Evolutionary conservation across 2,329 filamentous ascomycete genomes (phyloP), one percentile per base, ranked within the genome.

Genomic region (Aspergillus viridinutans): DNA sequence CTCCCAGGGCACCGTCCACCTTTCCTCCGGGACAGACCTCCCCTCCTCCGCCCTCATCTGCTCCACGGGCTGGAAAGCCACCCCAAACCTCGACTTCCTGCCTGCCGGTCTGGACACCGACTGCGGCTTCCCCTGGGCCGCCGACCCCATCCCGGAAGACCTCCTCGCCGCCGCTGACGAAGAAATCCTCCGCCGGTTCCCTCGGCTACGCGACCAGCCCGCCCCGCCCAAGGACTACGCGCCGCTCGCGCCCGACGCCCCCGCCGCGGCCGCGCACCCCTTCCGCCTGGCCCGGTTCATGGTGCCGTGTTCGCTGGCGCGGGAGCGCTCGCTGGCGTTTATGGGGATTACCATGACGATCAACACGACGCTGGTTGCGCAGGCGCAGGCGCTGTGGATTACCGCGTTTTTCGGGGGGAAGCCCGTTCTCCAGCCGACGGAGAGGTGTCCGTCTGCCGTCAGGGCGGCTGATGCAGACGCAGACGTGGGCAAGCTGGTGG

Each of bases 321-420:
- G 70, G 3, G 70, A 75, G 21, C 74, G 77, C 20, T 78, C 77
- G 2, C 68, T 83, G 5, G 80, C 77, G 4, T 83, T 83, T 62
- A 60, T 77, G 23, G 80, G 81, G 28, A 72, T 80, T 50, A 67
- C 78, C 20, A 75, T 73, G 61, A 78, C 76, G 57, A 71, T 81
- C 55, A 75, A 75, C 61, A 81, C 78, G 38, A 64, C 73, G 1
- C 62, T 78, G 28, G 64, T 78, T 3, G 73, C 79, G 6, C 79
- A 82, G 53, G 62, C 78, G 2, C 77, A 81, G 53, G 82, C 82
- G 0, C 74, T 89, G 3, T 89, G 86, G 86, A 78, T 88, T 29
- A 77, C 80, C 0, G 86, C 88, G 0, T 90, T 85, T 67, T 81
- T 92, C 26, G 77, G 81, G 51, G 78, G 77, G 35, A 72, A 77